Evolutionary conservation across 2,329 filamentous ascomycete species (phyloP).

Genomic region (Calonectria ilicicola): DNA sequence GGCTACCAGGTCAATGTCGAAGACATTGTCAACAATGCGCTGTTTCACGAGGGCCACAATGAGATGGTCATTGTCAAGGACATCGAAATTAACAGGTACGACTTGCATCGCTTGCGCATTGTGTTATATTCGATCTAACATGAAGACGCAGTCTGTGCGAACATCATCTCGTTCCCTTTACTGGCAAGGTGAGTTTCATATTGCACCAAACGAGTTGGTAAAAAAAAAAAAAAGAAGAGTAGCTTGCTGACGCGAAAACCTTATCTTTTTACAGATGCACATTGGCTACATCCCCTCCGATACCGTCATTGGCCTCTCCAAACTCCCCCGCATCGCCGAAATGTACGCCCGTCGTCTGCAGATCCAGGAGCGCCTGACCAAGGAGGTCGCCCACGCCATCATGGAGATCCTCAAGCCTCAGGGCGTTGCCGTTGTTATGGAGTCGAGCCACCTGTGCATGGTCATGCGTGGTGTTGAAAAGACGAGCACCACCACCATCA

Average conservation of each 20-base stretch:
- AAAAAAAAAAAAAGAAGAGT: not conserved
- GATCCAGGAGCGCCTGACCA: constrained; percentile 95
- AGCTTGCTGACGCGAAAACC: not conserved
- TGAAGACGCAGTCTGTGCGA: constrained; percentile 76
- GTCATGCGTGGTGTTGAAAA: constrained; percentile 99
- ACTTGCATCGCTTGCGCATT: not conserved
- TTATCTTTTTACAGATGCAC: constrained; percentile 79
- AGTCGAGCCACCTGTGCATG: constrained; percentile 97
- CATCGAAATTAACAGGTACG: constrained; percentile 83
- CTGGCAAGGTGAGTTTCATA: constrained; percentile 77
- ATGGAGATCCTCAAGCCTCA: constrained; percentile 94
- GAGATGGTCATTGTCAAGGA: constrained; percentile 98
- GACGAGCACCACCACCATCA: constrained; percentile 87
- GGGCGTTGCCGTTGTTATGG: constrained; percentile 97
- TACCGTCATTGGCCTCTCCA: constrained; percentile 94
- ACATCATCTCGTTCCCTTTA: constrained; percentile 97
- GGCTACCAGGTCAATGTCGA: constrained; percentile 95
- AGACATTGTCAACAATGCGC: constrained; percentile 91
- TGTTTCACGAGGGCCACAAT: constrained; percentile 97
- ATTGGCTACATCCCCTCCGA: constrained; percentile 96
- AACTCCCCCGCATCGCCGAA: constrained; percentile 94
- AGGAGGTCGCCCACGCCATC: constrained; percentile 94
- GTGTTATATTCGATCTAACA: not conserved
- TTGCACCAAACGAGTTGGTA: not conserved
- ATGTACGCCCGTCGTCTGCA: constrained; percentile 96